Base-by-base conservation (phyloP, 106 monocot species). In the Dendrobium chrysotoxum region DNA sequence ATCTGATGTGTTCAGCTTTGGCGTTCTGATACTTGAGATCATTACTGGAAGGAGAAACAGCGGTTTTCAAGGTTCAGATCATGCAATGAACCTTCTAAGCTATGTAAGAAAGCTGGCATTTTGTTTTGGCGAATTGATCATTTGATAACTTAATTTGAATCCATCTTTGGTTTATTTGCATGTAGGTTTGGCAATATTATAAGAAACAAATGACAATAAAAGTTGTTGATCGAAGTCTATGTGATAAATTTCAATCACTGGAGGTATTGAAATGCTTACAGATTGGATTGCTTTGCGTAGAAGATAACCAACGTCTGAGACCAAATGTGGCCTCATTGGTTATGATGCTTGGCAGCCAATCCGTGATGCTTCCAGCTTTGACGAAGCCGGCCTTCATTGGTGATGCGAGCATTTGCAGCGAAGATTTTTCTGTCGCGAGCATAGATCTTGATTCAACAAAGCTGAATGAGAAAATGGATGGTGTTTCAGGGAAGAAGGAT, bases 221-320 rank as follows among this genome's bases (percentile, higher is more conserved):
- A 26, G 26, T 64, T 26, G 9, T 64, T 64, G 64, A 64, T 64
- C 23, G 26, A 7, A 64, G 25, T 64, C 9, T 64, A 23, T 64
- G 64, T 64, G 64, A 26, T 64, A 21, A 23, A 64, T 64, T 23
- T n/a, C 64, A 21, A 64, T 10, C 26, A 64, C 64, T 4, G 4
- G 64, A 64, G 1, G 64, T 64, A 64, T 26, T 64, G 23, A 26
- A 64, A 64, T 78, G 77, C 47, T 45, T 75, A 64, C 78, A 82
- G 26, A 75, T 86, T 28, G 85, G 85, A 20, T 71, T 86, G 0
- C 64, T 86, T 17, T 86, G 85, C 64, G 78, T 79, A 13, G 79
- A 86, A 41, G 85, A 86, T 30, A 75, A 79, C 12, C 78, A 78
- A 35, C 35, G 4, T 40, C 40, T 72, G 42, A 81, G 85, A 21